phyloP scores from a whole-genome alignment of 108 stramenopile genomes.

The Asterionellopsis glacialis region DNA sequence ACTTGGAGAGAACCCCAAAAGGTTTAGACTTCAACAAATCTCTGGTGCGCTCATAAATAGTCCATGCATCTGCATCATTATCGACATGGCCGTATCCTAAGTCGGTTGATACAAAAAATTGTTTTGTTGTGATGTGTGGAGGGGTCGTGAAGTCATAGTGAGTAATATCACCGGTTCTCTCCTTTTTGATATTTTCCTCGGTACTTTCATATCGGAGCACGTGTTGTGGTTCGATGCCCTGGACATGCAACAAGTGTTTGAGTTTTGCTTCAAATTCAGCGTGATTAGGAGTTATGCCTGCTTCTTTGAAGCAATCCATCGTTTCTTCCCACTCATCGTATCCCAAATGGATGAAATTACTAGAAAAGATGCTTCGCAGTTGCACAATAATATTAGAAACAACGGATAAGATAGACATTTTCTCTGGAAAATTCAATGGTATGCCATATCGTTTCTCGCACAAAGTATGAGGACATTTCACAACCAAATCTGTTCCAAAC shows the following conservation, averaged over 20 bases:
- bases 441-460: slow-evolving; percentile 9
- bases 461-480: slow-evolving; percentile 16
- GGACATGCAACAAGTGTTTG: background rate
- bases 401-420: background rate
- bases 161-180: slow-evolving; percentile 20
- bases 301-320: slow-evolving; percentile 18
- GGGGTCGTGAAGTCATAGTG: slow-evolving; percentile 10
- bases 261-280: slow-evolving; percentile 20
- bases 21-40: too few species aligned
- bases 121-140: too few species aligned
- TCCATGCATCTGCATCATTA: too few species aligned
- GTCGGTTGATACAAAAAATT: too few species aligned
- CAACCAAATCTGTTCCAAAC: slow-evolving; percentile 16
- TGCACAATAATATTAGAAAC: slow-evolving; percentile 6
- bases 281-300: background rate
- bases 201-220: slow-evolving; percentile 28
- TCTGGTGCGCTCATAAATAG: too few species aligned
- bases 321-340: slow-evolving; percentile 23
- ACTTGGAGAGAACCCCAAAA: too few species aligned
- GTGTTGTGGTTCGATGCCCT: slow-evolving; percentile 3
- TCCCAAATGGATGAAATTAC: slow-evolving; percentile 24
- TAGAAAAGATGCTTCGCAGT: slow-evolving; percentile 15
- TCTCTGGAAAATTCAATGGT: slow-evolving; percentile 8
- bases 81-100: too few species aligned
- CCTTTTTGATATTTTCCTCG: slow-evolving; percentile 15